Base-by-base conservation (phyloP, 331 rosid genomes). In the Prunus yedoensis region DNA sequence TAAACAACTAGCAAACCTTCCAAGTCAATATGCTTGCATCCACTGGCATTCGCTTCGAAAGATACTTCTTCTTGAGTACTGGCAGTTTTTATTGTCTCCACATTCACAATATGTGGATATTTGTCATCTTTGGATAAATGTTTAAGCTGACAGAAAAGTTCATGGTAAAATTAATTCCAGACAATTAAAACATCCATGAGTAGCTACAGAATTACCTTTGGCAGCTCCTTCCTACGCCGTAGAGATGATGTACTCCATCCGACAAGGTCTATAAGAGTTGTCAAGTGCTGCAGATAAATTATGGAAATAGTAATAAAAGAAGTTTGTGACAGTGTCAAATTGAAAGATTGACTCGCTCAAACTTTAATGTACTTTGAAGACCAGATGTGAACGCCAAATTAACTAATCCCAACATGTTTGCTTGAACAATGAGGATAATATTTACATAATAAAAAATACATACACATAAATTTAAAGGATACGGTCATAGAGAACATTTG, bases 201-300 rank as follows among this genome's bases (percentile, higher is more conserved):
- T 70, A 74, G 71, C 25, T 81, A 53, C 49, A 75, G 69, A 58
- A 28, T 57, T 85, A 94, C 99, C 96, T 92, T 84, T 30, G 97
- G 99, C 53, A 94, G 93, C 79, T 94, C 97, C n/a, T 72, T 74
- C 71, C 74, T 78, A 80, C 70, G 93, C 79, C 99, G 86, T 68
- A 94, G 78, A 71, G 99, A 94, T 35, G 99, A 90, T 9, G 99
- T 92, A 79, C 99, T 84, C 97, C 99, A 94, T 75, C 99, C 99
- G 70, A 92, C 99, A 66, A 94, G 88, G 35, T 80, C 99, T 94
- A 82, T 78, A 62, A 45, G 65, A 66, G 78, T 53, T 32, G 97
- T 92, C 76, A 90, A 90, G 96, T 81, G 66, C 41, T 81, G 61
- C 78, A 76, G 43, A 76, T 49, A 81, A 73, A 66, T 21, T 78